phyloP scores from a whole-genome alignment of 2,329 filamentous ascomycete species.

The Trichoderma hamatum region DNA sequence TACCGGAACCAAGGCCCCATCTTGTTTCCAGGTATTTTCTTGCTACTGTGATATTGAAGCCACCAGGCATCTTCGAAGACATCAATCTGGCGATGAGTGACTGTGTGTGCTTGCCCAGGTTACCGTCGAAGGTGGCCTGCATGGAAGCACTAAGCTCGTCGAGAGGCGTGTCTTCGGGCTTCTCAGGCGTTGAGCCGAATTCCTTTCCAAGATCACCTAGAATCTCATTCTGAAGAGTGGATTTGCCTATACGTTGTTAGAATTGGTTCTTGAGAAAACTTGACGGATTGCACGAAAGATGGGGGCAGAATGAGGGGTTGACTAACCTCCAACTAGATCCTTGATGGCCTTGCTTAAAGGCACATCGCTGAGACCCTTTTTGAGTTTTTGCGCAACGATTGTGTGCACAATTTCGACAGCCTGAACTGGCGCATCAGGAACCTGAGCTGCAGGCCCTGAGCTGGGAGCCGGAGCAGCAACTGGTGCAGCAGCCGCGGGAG shows the following conservation, averaged over 20 bases:
- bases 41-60: constrained; percentile 96
- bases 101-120: constrained; percentile 94
- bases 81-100: constrained; percentile 92
- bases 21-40: constrained; percentile 93
- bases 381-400: constrained; percentile 94
- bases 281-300: background rate
- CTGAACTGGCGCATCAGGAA: constrained; percentile 83
- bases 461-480: constrained; percentile 65
- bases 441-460: constrained; percentile 82
- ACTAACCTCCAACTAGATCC: constrained; percentile 92
- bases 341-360: constrained; percentile 97
- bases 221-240: constrained; percentile 97
- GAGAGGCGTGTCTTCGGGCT: constrained; percentile 94
- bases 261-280: background rate
- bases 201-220: constrained; percentile 97
- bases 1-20: constrained; percentile 84
- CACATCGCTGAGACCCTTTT: constrained; percentile 87
- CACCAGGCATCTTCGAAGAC: constrained; percentile 98
- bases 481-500: constrained; percentile 54
- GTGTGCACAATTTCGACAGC: constrained; percentile 88
- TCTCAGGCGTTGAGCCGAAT: constrained; percentile 96
- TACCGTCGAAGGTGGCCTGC: constrained; percentile 98
- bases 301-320: background rate
- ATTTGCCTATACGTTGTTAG: constrained; percentile 70
- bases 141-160: constrained; percentile 94